Base-by-base conservation (phyloP, 345 rosid genomes). In the Lenwebbia sp. region DNA sequence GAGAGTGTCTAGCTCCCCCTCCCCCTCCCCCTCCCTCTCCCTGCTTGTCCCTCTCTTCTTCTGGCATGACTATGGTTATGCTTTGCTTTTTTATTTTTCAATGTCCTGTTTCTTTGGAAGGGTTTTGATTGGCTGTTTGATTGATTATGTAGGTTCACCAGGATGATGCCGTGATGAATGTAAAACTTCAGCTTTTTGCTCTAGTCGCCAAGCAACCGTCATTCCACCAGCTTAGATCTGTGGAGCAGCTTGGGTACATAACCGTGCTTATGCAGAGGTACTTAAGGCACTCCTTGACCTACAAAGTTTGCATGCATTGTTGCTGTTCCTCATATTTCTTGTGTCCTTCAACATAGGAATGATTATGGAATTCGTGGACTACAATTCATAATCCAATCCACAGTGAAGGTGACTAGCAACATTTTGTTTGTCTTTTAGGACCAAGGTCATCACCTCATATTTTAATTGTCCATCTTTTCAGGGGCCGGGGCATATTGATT, bases 221-320 rank as follows among this genome's bases (percentile, higher is more conserved):
- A 86, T 95, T 95, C 92, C 98, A 97, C 91, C 99, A 97, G 93
- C 99, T 97, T 90, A 92, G 99, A 91, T 91, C 98, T 22, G 95
- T 97, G 15, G 98, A 97, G 92, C 98, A 96, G 88, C 98, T 97
- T 87, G 98, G 99, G 60, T 97, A 97, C 89, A 94, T 96, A 82
- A 94, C 98, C 40, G 92, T 85, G 41, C 97, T 97, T 53, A 84
- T 87, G 88, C 94, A 89, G 88, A 96, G 99, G 99, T 97, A 82
- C 25, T 57, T 47, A 19, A 41, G 41, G 86, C 33, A 60, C 54
- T 84, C 14, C 23, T 83, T 53, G 3, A 51, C 40, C 84, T 83
- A 53, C 47, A 37, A 84, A 26, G 52, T 62, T 50, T n/a, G 11
- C 23, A 57, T 19, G 26, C 82, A 28, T 51, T 33, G 0, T 37